Base-by-base conservation (phyloP, 371 early-diverging fungal species). In the Mortierella sp. region DNA sequence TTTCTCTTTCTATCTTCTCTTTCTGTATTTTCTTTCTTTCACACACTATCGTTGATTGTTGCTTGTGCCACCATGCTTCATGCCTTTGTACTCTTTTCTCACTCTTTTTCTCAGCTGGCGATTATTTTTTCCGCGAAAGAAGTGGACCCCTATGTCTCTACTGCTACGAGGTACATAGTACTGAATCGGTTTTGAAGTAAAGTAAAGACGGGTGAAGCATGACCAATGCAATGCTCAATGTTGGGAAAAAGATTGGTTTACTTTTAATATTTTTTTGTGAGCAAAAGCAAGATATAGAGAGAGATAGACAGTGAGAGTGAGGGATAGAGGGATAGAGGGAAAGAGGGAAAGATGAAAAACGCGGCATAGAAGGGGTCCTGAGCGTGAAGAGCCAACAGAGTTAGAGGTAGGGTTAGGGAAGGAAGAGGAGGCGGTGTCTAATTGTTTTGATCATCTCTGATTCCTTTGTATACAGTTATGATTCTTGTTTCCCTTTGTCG, bases 341-440 rank as follows among this genome's bases (percentile, higher is more conserved):
- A 16, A 13, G 50, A 16, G 16, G 14, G 50, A 50, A 14, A 50
- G 16, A 14, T 50, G 16, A 60, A 63, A 68, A 24, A 21, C 24
- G 68, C 68, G 68, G 68, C 68, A 68, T 68, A 68, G 68, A 68
- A 63, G 63, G 19, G 34, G 19, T 19, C 34, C 28, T 60, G 60
- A 60, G 60, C 31, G 60, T 60, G 6, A 9, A 13, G 50, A 50
- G 50, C 50, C 2, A 16, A n/a, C n/a, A n/a, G n/a, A 50, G 63
- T 34, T 19, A 19, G 63, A 13, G 19, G 34, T 14, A 63, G 19
- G 19, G 34, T 55, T 55, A 19, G 31, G 63, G 63, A 34, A 6
- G 31, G 0, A 19, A 28, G 60, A 14, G 26, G 11, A 58, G 31
- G 60, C 28, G 14, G 11, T 63, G 28, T 28, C 8, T 31, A 8